A percentile compares a stretch with the other conserved stretches of the same genome.
Evolutionary conservation across 148 eudicot species (phyloP).

Genomic region (Agrostemma githago): DNA sequence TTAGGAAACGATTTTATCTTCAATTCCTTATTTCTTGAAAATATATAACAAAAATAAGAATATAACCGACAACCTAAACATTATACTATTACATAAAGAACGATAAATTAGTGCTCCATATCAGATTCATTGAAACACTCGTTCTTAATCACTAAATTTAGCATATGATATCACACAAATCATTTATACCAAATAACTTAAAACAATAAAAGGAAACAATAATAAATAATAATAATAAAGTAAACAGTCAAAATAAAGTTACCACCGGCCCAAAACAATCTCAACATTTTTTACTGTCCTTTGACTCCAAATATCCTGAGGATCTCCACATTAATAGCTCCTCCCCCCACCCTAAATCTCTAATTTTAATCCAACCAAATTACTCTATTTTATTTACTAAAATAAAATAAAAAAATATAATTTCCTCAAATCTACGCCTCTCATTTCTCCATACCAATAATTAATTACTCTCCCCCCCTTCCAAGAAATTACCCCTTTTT

Average conservation of each 20-base stretch:
- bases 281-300: conserved; percentile 16
- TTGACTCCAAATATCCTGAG: conserved; percentile 25
- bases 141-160: conserved; percentile 20
- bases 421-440: conserved; percentile 5
- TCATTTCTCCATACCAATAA: conserved; percentile 19
- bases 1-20: no score
- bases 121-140: conserved; percentile 8
- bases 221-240: background rate
- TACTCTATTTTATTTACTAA: background rate
- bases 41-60: background rate
- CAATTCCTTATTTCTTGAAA: background rate
- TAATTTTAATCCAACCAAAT: conserved; percentile 4
- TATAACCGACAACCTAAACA: conserved; percentile 26
- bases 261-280: background rate
- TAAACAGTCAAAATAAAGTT: background rate
- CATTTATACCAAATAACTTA: conserved; percentile 6
- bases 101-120: background rate
- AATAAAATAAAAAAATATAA: background rate
- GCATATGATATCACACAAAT: conserved; percentile 9
- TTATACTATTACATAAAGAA: background rate
- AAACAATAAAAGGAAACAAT: background rate
- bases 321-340: conserved; percentile 24
- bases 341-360: conserved; percentile 1
- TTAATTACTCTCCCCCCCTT: background rate
- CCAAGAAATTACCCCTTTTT: background rate